Percentiles rank a stretch among this genome's conserved stretches.
phyloP scores from a whole-genome alignment of 169 alveolate genomes.

The Babesia ovis region DNA sequence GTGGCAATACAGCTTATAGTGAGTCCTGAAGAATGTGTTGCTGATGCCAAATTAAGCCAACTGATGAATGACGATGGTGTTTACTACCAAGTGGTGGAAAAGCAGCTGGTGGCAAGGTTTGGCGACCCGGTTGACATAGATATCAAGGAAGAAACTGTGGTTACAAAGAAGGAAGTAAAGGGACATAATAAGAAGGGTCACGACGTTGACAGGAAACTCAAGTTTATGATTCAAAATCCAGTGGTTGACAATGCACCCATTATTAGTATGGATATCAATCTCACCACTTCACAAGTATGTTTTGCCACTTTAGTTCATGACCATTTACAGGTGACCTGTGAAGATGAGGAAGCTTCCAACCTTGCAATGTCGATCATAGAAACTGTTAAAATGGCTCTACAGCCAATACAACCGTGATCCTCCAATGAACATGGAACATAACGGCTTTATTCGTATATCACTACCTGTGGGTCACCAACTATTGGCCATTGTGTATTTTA shows the following conservation, averaged over 20 bases:
- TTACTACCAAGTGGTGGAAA: slow-evolving; percentile 25
- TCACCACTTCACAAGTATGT: slow-evolving; percentile 36
- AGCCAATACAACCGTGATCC: slow-evolving; percentile 31
- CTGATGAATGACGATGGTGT: slow-evolving; percentile 14
- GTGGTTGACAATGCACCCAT: slow-evolving; percentile 28
- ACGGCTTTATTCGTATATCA: too few relatives aligned
- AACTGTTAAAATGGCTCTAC: slow-evolving; percentile 22
- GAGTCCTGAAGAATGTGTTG: background rate
- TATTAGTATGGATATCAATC: slow-evolving; percentile 28
- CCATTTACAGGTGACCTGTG: slow-evolving; percentile 36
- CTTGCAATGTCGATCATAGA: slow-evolving; percentile 10
- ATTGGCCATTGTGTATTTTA: too few relatives aligned
- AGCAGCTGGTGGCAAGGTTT: slow-evolving; percentile 50
- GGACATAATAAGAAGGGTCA: background rate
- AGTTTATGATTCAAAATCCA: slow-evolving; percentile 21
- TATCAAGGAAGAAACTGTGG: slow-evolving; percentile 31
- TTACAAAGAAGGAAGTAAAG: too few relatives aligned
- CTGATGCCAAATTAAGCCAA: slow-evolving; percentile 11
- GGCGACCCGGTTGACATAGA: slow-evolving; percentile 34
- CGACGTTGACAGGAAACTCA: slow-evolving; percentile 7
- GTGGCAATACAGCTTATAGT: slow-evolving; percentile 66
- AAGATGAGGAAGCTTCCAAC: slow-evolving; percentile 28
- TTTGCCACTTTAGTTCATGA: background rate
- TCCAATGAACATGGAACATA: too few relatives aligned
- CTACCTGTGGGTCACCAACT: too few relatives aligned